phyloP scores from a whole-genome alignment of 208 protist species.

The Lotmaria passim region DNA sequence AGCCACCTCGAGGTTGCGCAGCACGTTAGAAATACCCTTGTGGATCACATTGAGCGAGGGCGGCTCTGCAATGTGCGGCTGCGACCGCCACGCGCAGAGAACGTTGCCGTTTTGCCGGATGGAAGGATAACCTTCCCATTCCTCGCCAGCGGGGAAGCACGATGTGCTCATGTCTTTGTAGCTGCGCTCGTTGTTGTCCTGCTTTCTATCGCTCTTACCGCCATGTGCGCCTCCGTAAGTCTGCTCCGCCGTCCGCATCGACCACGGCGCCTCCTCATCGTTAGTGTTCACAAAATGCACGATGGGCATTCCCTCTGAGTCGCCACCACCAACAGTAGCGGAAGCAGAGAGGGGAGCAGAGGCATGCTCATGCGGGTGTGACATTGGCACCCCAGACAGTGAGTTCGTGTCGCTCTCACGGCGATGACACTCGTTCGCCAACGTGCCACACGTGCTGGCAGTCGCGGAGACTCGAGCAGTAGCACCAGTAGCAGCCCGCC shows the following conservation, averaged over 20 bases:
- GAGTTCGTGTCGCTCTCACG: conserved; percentile 6
- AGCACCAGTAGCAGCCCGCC: background rate
- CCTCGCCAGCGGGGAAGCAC: background rate
- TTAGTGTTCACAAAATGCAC: background rate
- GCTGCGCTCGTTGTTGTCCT: background rate
- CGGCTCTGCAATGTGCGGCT: background rate
- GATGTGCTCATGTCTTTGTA: background rate
- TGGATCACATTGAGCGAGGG: conserved; percentile 28
- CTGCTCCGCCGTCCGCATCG: background rate
- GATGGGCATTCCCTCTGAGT: background rate
- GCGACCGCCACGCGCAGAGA: background rate
- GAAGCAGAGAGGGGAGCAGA: background rate
- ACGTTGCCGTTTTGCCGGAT: background rate
- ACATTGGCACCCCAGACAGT: background rate
- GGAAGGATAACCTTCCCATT: background rate
- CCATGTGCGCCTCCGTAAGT: background rate
- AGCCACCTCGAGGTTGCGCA: conserved; percentile 50
- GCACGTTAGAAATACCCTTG: conserved; percentile 28
- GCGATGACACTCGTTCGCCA: background rate
- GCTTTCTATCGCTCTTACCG: background rate
- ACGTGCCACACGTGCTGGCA: background rate
- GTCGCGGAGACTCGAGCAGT: too few relatives aligned
- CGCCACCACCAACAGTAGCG: background rate
- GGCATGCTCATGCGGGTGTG: background rate
- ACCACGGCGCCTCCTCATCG: background rate